Evolutionary conservation across 2,329 filamentous ascomycete species (phyloP).

Genomic region (Thielaviopsis euricoi): DNA sequence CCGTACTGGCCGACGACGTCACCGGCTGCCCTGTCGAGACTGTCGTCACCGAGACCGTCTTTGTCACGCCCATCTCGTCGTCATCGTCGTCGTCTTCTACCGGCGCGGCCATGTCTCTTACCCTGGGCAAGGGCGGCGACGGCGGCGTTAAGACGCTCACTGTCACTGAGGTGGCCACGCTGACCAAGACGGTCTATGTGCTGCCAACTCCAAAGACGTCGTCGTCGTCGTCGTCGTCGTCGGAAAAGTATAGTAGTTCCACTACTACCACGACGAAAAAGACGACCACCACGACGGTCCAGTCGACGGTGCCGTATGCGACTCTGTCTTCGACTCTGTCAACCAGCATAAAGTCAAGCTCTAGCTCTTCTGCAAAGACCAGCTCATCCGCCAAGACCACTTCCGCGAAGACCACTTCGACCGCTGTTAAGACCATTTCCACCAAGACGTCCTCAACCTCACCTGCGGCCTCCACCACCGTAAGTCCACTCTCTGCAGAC

Average conservation of each 20-base stretch:
- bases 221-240: neutral
- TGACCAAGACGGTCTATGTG: neutral
- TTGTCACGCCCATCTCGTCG: neutral
- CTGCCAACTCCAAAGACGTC: neutral
- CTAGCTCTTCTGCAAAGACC: constrained; percentile 1
- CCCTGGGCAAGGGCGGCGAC: neutral
- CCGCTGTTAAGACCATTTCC: neutral
- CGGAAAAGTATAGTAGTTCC: no score
- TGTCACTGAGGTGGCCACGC: neutral
- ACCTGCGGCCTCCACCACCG: neutral
- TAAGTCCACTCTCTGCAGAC: neutral
- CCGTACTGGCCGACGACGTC: constrained; percentile 1
- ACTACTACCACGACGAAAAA: neutral
- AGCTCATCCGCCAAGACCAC: neutral
- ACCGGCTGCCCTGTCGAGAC: constrained; percentile 3
- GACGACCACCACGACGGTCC: neutral
- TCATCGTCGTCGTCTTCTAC: neutral
- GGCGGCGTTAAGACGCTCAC: neutral
- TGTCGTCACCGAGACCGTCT: constrained; percentile 1
- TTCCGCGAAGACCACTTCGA: neutral
- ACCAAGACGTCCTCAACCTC: neutral
- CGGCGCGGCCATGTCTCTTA: neutral
- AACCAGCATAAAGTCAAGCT: neutral
- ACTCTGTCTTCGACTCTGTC: neutral
- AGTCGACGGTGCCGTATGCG: neutral